A percentile compares a stretch with the other conserved stretches of the same genome.
Evolutionary conservation across 768 basidiomycete genomes (phyloP).

Genomic region (Pilatotrama ljubarskyi): DNA sequence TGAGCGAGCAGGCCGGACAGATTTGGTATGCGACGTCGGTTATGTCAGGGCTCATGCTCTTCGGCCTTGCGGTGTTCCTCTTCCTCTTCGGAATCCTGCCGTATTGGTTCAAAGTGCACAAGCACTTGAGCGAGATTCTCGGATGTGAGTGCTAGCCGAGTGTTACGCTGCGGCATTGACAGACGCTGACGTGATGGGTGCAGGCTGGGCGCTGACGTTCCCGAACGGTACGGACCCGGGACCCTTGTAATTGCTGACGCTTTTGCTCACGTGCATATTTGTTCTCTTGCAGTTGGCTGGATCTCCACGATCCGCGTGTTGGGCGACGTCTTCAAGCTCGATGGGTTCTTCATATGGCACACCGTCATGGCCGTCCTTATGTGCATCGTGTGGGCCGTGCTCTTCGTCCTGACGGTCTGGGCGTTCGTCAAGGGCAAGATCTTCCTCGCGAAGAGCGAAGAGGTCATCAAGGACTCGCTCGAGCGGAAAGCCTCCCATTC

Average conservation of each 20-base stretch:
- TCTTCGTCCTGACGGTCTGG: constrained; percentile 42
- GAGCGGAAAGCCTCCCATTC: constrained; percentile 6
- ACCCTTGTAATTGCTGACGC: background rate
- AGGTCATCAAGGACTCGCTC: constrained; percentile 41
- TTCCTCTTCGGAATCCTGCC: constrained; percentile 46
- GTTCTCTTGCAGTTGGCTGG: constrained; percentile 38
- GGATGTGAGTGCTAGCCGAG: constrained; percentile 37
- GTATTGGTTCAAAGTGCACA: constrained; percentile 52
- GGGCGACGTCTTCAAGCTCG: constrained; percentile 43
- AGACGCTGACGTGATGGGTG: constrained; percentile 2
- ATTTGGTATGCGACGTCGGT: constrained; percentile 47
- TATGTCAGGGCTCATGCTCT: constrained; percentile 41
- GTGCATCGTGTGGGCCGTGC: constrained; percentile 41
- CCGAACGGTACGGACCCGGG: constrained; percentile 37
- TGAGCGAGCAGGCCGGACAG: constrained; percentile 42
- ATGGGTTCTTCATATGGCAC: constrained; percentile 42
- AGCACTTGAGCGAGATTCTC: constrained; percentile 45
- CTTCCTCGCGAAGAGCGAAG: constrained; percentile 42
- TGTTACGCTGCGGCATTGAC: background rate
- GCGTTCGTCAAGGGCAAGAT: constrained; percentile 47
- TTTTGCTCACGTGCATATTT: background rate
- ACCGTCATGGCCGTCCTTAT: constrained; percentile 42
- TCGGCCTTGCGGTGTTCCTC: constrained; percentile 49
- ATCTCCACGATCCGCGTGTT: constrained; percentile 43
- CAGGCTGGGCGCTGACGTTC: constrained; percentile 49